Evolutionary conservation across 257 asterid species (phyloP).

Genomic region (Salvia splendens): DNA sequence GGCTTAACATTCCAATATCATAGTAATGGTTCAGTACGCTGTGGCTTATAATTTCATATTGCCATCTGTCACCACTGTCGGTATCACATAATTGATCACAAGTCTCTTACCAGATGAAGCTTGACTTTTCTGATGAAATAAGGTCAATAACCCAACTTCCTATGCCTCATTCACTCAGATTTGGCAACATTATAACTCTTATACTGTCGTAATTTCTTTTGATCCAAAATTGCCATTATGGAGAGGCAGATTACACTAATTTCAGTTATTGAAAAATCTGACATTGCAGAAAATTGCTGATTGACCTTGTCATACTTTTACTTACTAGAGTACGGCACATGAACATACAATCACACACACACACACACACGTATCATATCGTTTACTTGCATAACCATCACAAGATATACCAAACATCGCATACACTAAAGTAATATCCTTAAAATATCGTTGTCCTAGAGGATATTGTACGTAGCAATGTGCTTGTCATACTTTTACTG

Average conservation of each 20-base stretch:
- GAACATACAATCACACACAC: constrained; percentile 13
- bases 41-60: background rate
- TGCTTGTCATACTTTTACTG: no score
- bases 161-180: background rate
- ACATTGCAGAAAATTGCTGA: background rate
- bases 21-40: background rate
- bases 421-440: background rate
- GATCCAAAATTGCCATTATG: background rate
- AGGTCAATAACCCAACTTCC: constrained; percentile 14
- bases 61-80: constrained; percentile 16
- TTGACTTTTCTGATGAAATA: background rate
- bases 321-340: background rate
- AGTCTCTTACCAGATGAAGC: no score
- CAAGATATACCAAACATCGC: background rate
- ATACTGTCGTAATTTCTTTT: background rate
- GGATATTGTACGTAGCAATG: background rate
- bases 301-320: background rate
- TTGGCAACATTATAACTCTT: background rate
- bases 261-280: constrained; percentile 7
- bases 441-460: background rate
- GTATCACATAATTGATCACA: no score
- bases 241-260: constrained; percentile 7
- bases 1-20: background rate
- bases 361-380: background rate
- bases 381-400: constrained; percentile 1